These are phyloP conservation scores for Chaetomium globosum DNA, from an alignment of 2,329 filamentous ascomycete genomes.

Conservation along the genomic window DNA sequence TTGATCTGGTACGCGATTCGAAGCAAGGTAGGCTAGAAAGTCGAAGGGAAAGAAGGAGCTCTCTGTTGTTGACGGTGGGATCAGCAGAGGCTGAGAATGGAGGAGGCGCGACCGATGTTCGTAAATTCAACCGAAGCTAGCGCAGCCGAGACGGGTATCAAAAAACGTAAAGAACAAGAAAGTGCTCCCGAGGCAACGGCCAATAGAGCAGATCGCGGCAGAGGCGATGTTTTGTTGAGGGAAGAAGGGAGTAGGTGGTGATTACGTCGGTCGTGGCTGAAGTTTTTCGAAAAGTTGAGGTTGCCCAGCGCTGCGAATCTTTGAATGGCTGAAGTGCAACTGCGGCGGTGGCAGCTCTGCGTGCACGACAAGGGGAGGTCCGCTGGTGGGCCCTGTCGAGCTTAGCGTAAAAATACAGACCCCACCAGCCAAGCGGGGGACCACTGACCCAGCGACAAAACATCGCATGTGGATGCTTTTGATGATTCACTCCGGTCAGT, in stretches of 20 bases:
- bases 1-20: conserved; percentile 15
- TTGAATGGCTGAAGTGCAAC: conserved; percentile 24
- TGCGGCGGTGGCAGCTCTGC: conserved; percentile 14
- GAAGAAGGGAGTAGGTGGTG: conserved; percentile 9
- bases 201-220: conserved; percentile 5
- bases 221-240: conserved; percentile 7
- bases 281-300: conserved; percentile 28
- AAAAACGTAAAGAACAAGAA: conserved; percentile 16
- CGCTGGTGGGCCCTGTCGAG: conserved; percentile 12
- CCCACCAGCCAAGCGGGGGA: conserved; percentile 9
- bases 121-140: conserved; percentile 19
- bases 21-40: background rate
- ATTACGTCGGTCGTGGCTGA: conserved; percentile 23
- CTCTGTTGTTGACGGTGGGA: conserved; percentile 11
- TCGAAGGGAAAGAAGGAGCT: conserved; percentile 1
- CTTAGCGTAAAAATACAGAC: background rate
- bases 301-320: conserved; percentile 27
- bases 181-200: background rate
- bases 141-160: conserved; percentile 30
- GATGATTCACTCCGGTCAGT: background rate
- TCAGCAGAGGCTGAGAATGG: conserved; percentile 18
- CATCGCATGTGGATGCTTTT: background rate
- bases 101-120: conserved; percentile 22
- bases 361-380: conserved; percentile 18
- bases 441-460: background rate